Conservation (phyloP, 73 alveolate species). For the Uronychia setigera region DNA sequence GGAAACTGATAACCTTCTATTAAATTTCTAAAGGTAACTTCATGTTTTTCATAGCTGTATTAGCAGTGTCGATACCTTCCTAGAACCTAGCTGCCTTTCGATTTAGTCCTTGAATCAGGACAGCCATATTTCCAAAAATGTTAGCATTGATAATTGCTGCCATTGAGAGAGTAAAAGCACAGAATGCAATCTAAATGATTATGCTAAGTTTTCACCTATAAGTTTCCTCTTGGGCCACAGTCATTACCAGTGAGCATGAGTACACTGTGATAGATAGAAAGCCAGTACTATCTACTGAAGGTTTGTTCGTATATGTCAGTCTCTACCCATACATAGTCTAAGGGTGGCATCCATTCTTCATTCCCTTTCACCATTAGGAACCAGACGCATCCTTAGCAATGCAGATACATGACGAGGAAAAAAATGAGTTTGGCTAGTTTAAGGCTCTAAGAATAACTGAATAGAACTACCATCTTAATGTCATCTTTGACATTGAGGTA, state of each 20-base stretch:
- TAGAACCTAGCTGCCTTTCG: constrained; percentile 40
- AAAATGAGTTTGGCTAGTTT: constrained; percentile 35
- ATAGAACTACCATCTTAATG: constrained; percentile 38
- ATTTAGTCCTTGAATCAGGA: constrained; percentile 14
- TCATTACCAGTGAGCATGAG: constrained; percentile 44
- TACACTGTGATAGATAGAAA: constrained; percentile 28
- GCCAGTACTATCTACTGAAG: constrained; percentile 13
- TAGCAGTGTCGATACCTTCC: constrained; percentile 45
- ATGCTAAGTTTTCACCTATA: no score
- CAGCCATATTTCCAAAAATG: constrained; percentile 60
- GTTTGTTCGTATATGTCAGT: constrained; percentile 1
- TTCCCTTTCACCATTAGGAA: constrained; percentile 25
- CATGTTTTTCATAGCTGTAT: constrained; percentile 63
- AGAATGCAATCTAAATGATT: no score
- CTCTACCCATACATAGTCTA: neutral
- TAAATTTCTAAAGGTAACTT: constrained; percentile 23
- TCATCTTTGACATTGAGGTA: constrained; percentile 35
- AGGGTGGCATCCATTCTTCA: constrained; percentile 18
- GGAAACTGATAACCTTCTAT: constrained; percentile 28
- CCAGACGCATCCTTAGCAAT: constrained; percentile 50
- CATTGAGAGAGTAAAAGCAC: no score
- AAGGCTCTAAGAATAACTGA: no score
- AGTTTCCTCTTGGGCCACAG: constrained; percentile 15
- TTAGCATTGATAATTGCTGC: constrained; percentile 44
- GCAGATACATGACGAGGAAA: constrained; percentile 48